A percentile compares a stretch with the other conserved stretches of the same genome.
phyloP scores from a whole-genome alignment of 75 land plant genomes.

The Azolla pinnata region DNA sequence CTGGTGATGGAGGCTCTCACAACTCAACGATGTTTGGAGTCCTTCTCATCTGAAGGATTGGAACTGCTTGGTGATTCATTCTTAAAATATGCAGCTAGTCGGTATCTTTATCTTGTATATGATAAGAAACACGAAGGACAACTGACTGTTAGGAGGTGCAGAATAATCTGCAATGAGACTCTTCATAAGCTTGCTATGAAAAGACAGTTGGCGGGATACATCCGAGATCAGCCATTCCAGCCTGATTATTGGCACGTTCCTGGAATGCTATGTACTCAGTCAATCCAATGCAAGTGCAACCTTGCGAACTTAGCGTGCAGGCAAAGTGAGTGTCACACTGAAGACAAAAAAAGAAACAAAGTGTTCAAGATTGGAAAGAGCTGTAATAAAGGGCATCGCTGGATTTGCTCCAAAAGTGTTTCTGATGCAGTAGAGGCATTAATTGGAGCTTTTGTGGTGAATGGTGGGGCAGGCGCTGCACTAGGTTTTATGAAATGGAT shows the following conservation, averaged over 20 bases:
- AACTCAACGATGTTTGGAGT: slow-evolving; percentile 64
- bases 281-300: slow-evolving; percentile 51
- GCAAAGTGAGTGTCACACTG: slow-evolving; percentile 11
- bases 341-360: slow-evolving; percentile 9
- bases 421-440: slow-evolving; percentile 90
- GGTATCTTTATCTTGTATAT: slow-evolving; percentile 60
- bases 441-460: slow-evolving; percentile 74
- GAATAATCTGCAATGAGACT: slow-evolving; percentile 56
- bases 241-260: slow-evolving; percentile 87
- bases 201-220: slow-evolving; percentile 60
- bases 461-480: slow-evolving; percentile 50
- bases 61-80: slow-evolving; percentile 93
- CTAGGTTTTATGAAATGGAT: slow-evolving; percentile 72
- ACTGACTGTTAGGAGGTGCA: slow-evolving; percentile 42
- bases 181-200: slow-evolving; percentile 66
- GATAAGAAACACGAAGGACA: slow-evolving; percentile 84
- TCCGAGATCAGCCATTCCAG: slow-evolving; percentile 76
- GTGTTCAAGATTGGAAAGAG: slow-evolving; percentile 46
- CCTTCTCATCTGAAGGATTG: slow-evolving; percentile 72
- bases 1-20: slow-evolving; percentile 84
- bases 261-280: slow-evolving; percentile 48
- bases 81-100: slow-evolving; percentile 77
- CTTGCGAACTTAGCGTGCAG: slow-evolving; percentile 34
- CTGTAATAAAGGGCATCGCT: slow-evolving; percentile 80
- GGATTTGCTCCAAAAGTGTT: slow-evolving; percentile 94